Percentiles rank a stretch among this genome's conserved stretches.
Evolutionary conservation across 768 basidiomycete species (phyloP).

Genomic region (Pulveroboletus sp.): DNA sequence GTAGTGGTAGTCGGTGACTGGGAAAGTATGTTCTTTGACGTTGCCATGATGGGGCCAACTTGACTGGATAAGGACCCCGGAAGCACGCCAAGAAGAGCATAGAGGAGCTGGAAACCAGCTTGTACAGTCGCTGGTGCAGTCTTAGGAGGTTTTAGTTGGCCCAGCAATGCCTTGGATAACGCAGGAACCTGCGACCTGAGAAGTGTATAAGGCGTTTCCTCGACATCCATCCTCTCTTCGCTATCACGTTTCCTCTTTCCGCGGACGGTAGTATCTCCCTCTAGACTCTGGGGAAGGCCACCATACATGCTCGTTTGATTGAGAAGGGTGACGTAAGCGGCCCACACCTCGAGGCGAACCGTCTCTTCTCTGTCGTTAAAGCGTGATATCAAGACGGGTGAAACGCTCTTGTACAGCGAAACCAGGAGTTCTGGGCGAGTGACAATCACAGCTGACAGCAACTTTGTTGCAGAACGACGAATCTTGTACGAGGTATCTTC

Average conservation of each 20-base stretch:
- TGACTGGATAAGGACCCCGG: conserved; percentile 79
- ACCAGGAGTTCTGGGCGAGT: conserved; percentile 87
- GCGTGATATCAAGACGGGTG: conserved; percentile 84
- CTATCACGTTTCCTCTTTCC: conserved; percentile 78
- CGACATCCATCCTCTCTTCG: conserved; percentile 68
- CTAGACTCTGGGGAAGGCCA: conserved; percentile 51
- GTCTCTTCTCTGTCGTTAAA: conserved; percentile 95
- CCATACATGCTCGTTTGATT: conserved; percentile 83
- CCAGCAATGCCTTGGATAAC: conserved; percentile 75
- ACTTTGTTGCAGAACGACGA: conserved; percentile 87
- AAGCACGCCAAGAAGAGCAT: conserved; percentile 71
- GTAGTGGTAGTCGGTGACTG: conserved; percentile 71
- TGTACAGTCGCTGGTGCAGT: conserved; percentile 74
- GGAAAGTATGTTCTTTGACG: conserved; percentile 59
- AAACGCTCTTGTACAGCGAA: conserved; percentile 77
- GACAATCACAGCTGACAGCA: conserved; percentile 77
- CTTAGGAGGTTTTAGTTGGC: conserved; percentile 81
- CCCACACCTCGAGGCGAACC: conserved; percentile 89
- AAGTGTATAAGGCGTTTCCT: conserved; percentile 67
- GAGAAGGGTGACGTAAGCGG: conserved; percentile 76
- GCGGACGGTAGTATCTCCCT: conserved; percentile 41
- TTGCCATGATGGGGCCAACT: conserved; percentile 57
- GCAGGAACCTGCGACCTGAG: conserved; percentile 73
- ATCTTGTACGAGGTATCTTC: conserved; percentile 99
- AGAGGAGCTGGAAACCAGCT: conserved; percentile 78